These are phyloP conservation scores for Cryptococcus sp. DNA, from an alignment of 1,284 basidiomycete genomes.

Conservation along the genomic window DNA sequence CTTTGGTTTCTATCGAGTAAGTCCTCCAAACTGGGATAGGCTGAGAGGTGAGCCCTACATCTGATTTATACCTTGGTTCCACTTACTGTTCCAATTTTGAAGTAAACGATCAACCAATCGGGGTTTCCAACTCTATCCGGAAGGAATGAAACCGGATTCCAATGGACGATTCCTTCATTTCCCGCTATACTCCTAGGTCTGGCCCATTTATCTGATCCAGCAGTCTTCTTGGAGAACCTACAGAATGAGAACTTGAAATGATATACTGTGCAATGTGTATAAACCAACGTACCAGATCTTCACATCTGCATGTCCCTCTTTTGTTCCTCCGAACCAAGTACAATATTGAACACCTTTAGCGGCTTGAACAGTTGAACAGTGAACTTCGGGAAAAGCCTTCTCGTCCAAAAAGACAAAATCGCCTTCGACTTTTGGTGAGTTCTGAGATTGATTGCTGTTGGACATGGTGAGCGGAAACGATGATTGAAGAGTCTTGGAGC, in stretches of 20 bases:
- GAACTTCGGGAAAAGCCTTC: not conserved
- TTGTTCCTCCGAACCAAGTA: not conserved
- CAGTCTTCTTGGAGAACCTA: slow-evolving; percentile 9
- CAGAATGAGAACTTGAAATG: not conserved
- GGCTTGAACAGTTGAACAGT: not conserved
- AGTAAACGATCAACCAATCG: slow-evolving; percentile 11
- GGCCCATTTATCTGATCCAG: slow-evolving; percentile 6
- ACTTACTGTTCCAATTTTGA: slow-evolving; percentile 14
- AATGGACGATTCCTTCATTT: slow-evolving; percentile 10
- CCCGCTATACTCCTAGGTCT: slow-evolving; percentile 7
- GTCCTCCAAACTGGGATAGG: slow-evolving; percentile 16
- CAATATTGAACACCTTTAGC: not conserved
- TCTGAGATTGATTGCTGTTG: no score
- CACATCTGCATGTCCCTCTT: slow-evolving; percentile 52
- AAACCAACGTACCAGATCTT: slow-evolving; percentile 61
- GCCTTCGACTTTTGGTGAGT: not conserved
- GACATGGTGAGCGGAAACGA: no score
- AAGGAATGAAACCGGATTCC: slow-evolving; percentile 20
- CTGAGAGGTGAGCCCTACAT: not conserved
- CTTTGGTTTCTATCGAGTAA: slow-evolving; percentile 5
- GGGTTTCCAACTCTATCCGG: slow-evolving; percentile 5
- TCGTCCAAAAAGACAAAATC: not conserved
- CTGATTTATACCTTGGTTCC: not conserved
- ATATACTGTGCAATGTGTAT: not conserved
- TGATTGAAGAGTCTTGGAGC: no score